Evolutionary conservation across 2,329 filamentous ascomycete genomes (phyloP), one percentile per base, ranked within the genome.

Genomic region (Aspergillus sp.): DNA sequence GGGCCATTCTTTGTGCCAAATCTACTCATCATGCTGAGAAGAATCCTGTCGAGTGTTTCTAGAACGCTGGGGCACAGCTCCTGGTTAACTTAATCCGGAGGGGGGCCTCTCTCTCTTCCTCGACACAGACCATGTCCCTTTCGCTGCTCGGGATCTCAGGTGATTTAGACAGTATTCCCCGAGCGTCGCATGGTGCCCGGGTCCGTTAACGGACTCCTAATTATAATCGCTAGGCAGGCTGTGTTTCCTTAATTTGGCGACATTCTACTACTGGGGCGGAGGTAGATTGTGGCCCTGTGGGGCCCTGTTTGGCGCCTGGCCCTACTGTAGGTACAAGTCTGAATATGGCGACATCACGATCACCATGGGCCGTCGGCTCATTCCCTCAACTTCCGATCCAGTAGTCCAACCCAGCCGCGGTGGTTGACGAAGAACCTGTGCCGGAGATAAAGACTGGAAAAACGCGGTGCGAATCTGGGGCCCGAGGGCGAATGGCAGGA

Each of bases 1-100:
- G 43, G 17, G 23, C 23, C 33, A 21, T 27, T 58, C 56, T 58
- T 58, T 55, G 51, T 58, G 31, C 46, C 23, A 40, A 54, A 45
- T 50, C 45, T 46, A 31, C 43, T 45, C 37, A 27, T 33, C 39
- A 11, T 8, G 14, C 12, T 12, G 15, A 45, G 21, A n/a, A 33
- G 33, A 27, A 43, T 35, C n/a, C 19, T 14, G 11, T 6, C 14
- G 7, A 14, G 27, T 21, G 14, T 46, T 45, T 55, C 51, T 55
- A 55, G 56, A 58, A 51, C 40, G 46, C 40, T 31, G 31, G 46
- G 45, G 44, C 35, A 27, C 46, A 24, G 24, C 21, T 15, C 23
- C 19, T 15, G 15, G 37, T n/a, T 14, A 39, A 40, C 56, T 44
- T 44, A 14, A 53, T 57, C 43, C 46, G 45, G 47, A 17, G n/a